Conservation (phyloP, 257 asterid genomes). For the Gentiana macrophylla region DNA sequence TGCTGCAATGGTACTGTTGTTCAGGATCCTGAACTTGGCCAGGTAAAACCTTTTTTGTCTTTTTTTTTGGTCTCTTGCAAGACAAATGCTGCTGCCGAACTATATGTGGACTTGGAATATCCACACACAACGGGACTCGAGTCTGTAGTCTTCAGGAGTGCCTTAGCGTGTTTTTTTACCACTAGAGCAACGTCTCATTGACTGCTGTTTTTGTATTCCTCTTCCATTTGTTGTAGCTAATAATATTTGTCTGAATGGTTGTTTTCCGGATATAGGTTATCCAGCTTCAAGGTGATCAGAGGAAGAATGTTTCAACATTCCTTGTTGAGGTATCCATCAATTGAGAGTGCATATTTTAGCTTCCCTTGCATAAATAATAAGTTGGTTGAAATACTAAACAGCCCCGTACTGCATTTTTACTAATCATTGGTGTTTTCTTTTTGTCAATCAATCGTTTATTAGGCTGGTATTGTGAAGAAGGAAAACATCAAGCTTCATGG, state of each 20-base stretch:
- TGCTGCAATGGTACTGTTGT: conserved; percentile 92
- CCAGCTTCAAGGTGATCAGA: conserved; percentile 41
- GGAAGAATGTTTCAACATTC: conserved; percentile 32
- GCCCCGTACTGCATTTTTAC: too few species aligned
- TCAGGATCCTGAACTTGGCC: conserved; percentile 77
- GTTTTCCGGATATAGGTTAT: conserved; percentile 19
- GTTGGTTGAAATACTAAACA: neutral
- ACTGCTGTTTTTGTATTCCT: neutral
- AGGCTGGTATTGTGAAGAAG: conserved; percentile 83
- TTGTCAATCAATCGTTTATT: conserved; percentile 3
- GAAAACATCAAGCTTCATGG: conserved; percentile 77
- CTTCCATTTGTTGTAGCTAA: neutral
- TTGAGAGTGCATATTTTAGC: too few species aligned
- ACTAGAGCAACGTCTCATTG: too few species aligned
- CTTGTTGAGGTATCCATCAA: conserved; percentile 16
- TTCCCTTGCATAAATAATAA: neutral
- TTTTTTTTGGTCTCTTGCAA: neutral
- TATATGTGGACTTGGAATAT: too few species aligned
- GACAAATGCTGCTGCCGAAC: too few species aligned
- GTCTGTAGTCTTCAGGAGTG: too few species aligned
- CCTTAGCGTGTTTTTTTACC: too few species aligned
- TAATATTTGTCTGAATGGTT: neutral
- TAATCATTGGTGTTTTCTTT: neutral
- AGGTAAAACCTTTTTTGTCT: conserved; percentile 22
- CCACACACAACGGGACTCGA: too few species aligned